Evolutionary conservation across 139 green algal genomes (phyloP).

Genomic region (Chlorokybus atmophyticus): DNA sequence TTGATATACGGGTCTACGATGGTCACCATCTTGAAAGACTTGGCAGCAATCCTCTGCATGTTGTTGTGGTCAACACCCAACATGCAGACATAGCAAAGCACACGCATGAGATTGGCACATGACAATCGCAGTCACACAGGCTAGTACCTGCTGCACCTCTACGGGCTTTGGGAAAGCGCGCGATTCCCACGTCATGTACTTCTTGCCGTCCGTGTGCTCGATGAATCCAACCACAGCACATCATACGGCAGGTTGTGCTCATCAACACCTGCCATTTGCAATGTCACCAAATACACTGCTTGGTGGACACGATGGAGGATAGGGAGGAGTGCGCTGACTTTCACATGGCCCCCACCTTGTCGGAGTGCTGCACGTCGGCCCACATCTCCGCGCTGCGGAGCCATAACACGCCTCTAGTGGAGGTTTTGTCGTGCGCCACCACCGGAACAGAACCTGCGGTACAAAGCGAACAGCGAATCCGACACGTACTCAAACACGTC

Average conservation of each 20-base stretch:
- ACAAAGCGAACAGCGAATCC: conserved; percentile 87
- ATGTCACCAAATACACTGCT: no score
- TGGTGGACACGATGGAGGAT: no score
- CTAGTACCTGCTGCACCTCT: conserved; percentile 66
- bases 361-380: conserved; percentile 61
- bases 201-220: conserved; percentile 94
- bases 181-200: conserved; percentile 95
- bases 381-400: conserved; percentile 96
- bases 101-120: no score
- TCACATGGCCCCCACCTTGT: not conserved
- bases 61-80: no score
- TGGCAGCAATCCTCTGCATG: conserved; percentile 26
- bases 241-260: conserved; percentile 90
- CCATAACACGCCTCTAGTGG: conserved; percentile 78
- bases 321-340: no score
- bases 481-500: conserved; percentile 97
- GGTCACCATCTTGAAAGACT: conserved; percentile 53
- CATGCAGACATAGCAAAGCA: no score
- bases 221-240: conserved; percentile 99
- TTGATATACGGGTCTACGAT: conserved; percentile 99
- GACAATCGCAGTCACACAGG: no score
- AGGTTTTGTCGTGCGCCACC: conserved; percentile 52
- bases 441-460: conserved; percentile 88
- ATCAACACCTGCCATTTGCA: no score
- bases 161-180: conserved; percentile 64